Conservation (phyloP, 2,329 filamentous ascomycete species). For the Aureobasidium sp. region DNA sequence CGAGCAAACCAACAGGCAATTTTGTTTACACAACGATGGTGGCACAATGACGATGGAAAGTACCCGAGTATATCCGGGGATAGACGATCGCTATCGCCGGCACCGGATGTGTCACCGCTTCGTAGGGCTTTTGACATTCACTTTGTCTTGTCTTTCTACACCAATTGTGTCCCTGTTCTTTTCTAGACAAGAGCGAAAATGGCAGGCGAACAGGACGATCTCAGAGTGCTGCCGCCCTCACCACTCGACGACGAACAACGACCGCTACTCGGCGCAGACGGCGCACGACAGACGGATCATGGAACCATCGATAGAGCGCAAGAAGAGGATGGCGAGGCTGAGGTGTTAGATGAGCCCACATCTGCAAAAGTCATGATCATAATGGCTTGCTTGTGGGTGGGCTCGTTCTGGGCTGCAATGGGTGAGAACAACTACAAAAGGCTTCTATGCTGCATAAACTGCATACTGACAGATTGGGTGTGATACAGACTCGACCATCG, state of each 20-base stretch:
- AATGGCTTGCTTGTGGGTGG: conserved; percentile 46
- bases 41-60: background rate
- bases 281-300: conserved; percentile 17
- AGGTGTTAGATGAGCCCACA: conserved; percentile 38
- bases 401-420: conserved; percentile 51
- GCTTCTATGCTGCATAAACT: too few species aligned
- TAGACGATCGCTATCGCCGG: background rate
- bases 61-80: too few species aligned
- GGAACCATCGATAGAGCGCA: conserved; percentile 21
- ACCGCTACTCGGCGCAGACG: conserved; percentile 17
- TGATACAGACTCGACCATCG: conserved; percentile 65
- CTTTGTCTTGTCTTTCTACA: background rate
- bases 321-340: conserved; percentile 26
- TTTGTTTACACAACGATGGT: too few species aligned
- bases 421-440: conserved; percentile 37
- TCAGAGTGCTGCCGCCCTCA: conserved; percentile 12
- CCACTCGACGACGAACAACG: conserved; percentile 19
- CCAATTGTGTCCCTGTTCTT: background rate
- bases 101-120: background rate
- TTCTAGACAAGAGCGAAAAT: background rate
- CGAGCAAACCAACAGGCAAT: too few species aligned
- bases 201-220: conserved; percentile 2
- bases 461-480: background rate
- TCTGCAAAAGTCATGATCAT: conserved; percentile 43
- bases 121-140: background rate